phyloP scores from a whole-genome alignment of 257 asterid species.

The Solanum pinnatisectum region DNA sequence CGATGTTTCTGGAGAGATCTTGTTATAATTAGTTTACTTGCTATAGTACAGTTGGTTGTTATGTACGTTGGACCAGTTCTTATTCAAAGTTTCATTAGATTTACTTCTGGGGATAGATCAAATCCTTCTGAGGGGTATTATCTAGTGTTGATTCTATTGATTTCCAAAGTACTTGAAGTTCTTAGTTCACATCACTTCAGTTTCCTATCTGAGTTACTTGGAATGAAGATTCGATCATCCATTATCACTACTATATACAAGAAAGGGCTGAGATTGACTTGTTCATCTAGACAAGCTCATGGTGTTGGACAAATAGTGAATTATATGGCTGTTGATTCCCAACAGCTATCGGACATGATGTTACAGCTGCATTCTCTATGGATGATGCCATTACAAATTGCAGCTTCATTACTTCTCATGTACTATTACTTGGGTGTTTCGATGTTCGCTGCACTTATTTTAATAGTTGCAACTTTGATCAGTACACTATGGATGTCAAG shows the following conservation, averaged over 20 bases:
- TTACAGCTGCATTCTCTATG: slow-evolving; percentile 47
- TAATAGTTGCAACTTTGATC: slow-evolving; percentile 16
- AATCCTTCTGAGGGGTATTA: slow-evolving; percentile 23
- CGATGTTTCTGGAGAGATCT: slow-evolving; percentile 54
- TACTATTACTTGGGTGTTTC: slow-evolving; percentile 42
- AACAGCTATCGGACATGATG: slow-evolving; percentile 51
- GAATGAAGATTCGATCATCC: slow-evolving; percentile 54
- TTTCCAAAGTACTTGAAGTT: slow-evolving; percentile 49
- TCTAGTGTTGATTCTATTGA: slow-evolving; percentile 30
- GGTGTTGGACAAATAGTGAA: slow-evolving; percentile 76
- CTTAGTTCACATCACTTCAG: slow-evolving; percentile 57
- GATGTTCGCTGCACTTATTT: slow-evolving; percentile 23
- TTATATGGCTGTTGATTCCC: slow-evolving; percentile 72
- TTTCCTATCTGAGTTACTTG: slow-evolving; percentile 45
- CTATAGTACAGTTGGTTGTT: slow-evolving; percentile 29
- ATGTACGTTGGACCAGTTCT: slow-evolving; percentile 53
- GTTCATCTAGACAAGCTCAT: slow-evolving; percentile 57
- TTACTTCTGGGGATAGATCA: slow-evolving; percentile 33
- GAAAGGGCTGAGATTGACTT: slow-evolving; percentile 49
- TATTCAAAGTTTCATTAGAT: slow-evolving; percentile 41
- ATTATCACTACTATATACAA: slow-evolving; percentile 40
- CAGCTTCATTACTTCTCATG: slow-evolving; percentile 35
- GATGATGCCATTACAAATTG: slow-evolving; percentile 61
- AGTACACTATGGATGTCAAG: slow-evolving; percentile 15
- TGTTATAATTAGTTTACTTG: slow-evolving; percentile 36